phyloP scores from a whole-genome alignment of 2,329 filamentous ascomycete species.

The Teratosphaeria destructans region DNA sequence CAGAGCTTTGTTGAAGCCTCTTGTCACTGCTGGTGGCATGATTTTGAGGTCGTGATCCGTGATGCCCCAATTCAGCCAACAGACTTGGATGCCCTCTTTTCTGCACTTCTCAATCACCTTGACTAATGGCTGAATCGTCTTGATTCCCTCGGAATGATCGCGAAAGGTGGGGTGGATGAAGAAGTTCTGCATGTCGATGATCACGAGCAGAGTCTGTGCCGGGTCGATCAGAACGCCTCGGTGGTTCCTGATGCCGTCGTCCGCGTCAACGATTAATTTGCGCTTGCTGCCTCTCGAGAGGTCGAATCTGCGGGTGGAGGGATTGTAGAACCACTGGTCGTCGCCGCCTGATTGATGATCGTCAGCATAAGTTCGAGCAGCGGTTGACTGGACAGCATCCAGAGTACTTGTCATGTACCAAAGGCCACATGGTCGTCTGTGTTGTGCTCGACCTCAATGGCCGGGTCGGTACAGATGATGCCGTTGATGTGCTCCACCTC shows the following conservation, averaged over 20 bases:
- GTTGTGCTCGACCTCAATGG: constrained; percentile 20
- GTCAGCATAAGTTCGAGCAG: constrained; percentile 2
- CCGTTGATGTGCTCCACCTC: constrained; percentile 21
- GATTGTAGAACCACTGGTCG: constrained; percentile 33
- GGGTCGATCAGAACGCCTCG: constrained; percentile 33
- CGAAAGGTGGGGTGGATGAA: constrained; percentile 27
- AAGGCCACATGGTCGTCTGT: constrained; percentile 32
- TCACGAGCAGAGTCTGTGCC: constrained; percentile 27
- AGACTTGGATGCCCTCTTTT: constrained; percentile 30
- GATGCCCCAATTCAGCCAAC: constrained; percentile 35
- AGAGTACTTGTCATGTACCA: constrained; percentile 14
- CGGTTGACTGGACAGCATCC: neutral
- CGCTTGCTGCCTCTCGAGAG: constrained; percentile 28
- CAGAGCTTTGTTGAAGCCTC: constrained; percentile 29
- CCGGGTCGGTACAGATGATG: constrained; percentile 10
- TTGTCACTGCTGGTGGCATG: constrained; percentile 33
- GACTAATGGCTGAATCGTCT: constrained; percentile 28
- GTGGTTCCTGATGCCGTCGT: constrained; percentile 31
- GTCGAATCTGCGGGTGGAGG: constrained; percentile 32
- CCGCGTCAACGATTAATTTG: constrained; percentile 30
- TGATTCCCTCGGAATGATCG: constrained; percentile 21
- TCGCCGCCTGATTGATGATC: constrained; percentile 20
- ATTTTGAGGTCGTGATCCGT: constrained; percentile 27
- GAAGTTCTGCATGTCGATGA: constrained; percentile 37
- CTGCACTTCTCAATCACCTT: constrained; percentile 31